Evolutionary conservation across 1,139 yeast species (phyloP), one percentile per base, ranked within the genome.

Genomic region (Meyerozyma carpophila): DNA sequence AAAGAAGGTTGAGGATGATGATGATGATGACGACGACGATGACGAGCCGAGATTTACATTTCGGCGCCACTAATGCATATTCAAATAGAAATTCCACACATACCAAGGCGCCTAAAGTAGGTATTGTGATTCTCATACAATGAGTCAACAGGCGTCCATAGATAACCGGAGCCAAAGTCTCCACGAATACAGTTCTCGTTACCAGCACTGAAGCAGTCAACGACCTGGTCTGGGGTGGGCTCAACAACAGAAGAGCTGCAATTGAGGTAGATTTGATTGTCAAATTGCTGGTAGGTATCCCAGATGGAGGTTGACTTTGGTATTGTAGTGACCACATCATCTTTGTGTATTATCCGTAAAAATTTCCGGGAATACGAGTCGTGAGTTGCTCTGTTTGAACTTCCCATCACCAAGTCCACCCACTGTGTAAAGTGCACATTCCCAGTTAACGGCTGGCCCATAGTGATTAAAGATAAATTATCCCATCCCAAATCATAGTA

Each of bases 371-470:
- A 8, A 34, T 54, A 63, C 0, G 60, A 46, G 29, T 58, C 55
- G 40, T 58, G 64, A 1, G 38, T 37, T 1, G 64, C 50, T 0
- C 57, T 50, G 13, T 43, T 20, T 1, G 40, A 24, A 47, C 75
- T 69, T 2, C 70, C 71, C 57, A 68, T 47, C 1, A 56, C 62
- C 0, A 45, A 28, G 46, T 75, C 74, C 1, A 63, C 65, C 71
- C 76, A 75, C 4, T 51, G 44, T 1, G 65, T 64, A 47, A 77
- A 75, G 7, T 54, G 54, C 7, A 52, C 46, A 49, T 77, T 76
- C 0, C 82, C 82, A 8, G 74, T 51, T 44, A 73, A 60, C 0
- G 81, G 81, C 50, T 73, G 81, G 0, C 81, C 81, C 76, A 76
- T 69, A 0, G 78, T 71, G 38, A 75, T 63, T 38, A 75, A 53